A percentile compares a stretch with the other conserved stretches of the same genome.
Conservation (phyloP, 2,329 filamentous ascomycete genomes). For the Fusarium continuum region DNA sequence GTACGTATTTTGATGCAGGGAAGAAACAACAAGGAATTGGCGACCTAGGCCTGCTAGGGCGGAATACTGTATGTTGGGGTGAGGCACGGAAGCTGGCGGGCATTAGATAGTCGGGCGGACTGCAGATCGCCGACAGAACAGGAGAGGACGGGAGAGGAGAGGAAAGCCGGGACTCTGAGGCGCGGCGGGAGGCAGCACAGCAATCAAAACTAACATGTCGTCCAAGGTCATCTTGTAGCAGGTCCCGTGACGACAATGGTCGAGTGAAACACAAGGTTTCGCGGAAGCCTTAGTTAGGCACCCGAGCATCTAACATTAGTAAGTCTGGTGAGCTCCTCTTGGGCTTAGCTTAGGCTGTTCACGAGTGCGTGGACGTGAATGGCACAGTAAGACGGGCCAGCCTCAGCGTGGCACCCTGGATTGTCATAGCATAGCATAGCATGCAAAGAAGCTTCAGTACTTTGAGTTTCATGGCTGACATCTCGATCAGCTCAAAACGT, state of each 20-base stretch:
- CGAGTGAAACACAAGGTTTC: constrained; percentile 28
- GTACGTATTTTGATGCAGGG: not conserved
- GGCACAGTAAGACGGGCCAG: constrained; percentile 26
- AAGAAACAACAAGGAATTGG: constrained; percentile 6
- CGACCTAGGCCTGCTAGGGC: not conserved
- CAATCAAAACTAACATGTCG: constrained; percentile 19
- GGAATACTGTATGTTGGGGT: constrained; percentile 3
- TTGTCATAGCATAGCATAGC: not conserved
- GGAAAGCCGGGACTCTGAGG: not conserved
- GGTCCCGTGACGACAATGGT: constrained; percentile 25
- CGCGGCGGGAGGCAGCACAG: constrained; percentile 15
- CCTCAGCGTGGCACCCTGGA: constrained; percentile 13
- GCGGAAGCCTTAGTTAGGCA: constrained; percentile 29
- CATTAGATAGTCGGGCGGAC: constrained; percentile 22
- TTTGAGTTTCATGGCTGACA: constrained; percentile 19
- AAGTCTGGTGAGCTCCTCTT: constrained; percentile 11
- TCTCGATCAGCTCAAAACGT: constrained; percentile 5
- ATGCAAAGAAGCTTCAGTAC: not conserved
- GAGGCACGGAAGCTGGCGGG: constrained; percentile 15
- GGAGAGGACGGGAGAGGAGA: constrained; percentile 9
- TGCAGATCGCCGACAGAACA: constrained; percentile 16
- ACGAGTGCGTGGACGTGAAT: constrained; percentile 12
- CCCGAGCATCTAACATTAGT: constrained; percentile 12
- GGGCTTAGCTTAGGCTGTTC: constrained; percentile 15
- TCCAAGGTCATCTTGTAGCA: constrained; percentile 11